Percentiles rank a stretch among this genome's conserved stretches.
Evolutionary conservation across 495 filamentous ascomycete species (phyloP).

Genomic region (Pseudomonodictys pantanalensis): DNA sequence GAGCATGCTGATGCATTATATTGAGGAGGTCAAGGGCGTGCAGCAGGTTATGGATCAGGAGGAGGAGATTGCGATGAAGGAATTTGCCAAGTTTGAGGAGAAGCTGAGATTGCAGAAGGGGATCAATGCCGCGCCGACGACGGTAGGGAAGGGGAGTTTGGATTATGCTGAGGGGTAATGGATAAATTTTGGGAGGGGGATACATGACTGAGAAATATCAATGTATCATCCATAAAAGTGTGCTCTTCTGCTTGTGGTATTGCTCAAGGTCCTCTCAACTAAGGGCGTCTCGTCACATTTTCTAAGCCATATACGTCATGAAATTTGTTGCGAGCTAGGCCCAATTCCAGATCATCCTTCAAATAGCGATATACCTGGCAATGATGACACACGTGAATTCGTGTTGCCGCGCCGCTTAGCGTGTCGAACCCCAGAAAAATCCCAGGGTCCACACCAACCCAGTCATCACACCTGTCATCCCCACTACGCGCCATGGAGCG

Average conservation of each 20-base stretch:
- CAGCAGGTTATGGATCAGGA: constrained; percentile 88
- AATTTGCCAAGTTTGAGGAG: constrained; percentile 96
- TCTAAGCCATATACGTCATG: no score
- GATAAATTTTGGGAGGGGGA: not conserved
- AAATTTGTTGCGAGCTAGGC: no score
- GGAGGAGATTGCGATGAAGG: constrained; percentile 82
- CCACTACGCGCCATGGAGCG: constrained; percentile 18
- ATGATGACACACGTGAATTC: no score
- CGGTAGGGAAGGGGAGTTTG: constrained; percentile 62
- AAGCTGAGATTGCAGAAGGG: constrained; percentile 79
- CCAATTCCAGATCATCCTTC: no score
- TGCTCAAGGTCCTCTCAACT: no score
- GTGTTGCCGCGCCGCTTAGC: no score
- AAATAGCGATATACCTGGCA: no score
- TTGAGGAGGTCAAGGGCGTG: constrained; percentile 93
- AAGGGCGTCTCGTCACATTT: no score
- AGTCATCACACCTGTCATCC: not conserved
- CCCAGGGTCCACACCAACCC: not conserved
- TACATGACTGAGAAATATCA: not conserved
- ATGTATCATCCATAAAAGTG: no score
- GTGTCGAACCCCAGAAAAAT: no score
- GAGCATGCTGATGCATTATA: constrained; percentile 52
- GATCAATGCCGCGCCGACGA: constrained; percentile 54
- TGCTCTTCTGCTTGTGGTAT: no score
- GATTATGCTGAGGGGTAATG: constrained; percentile 53